Conservation (phyloP, 2,329 filamentous ascomycete genomes). For the Trichophaea hybrida region DNA sequence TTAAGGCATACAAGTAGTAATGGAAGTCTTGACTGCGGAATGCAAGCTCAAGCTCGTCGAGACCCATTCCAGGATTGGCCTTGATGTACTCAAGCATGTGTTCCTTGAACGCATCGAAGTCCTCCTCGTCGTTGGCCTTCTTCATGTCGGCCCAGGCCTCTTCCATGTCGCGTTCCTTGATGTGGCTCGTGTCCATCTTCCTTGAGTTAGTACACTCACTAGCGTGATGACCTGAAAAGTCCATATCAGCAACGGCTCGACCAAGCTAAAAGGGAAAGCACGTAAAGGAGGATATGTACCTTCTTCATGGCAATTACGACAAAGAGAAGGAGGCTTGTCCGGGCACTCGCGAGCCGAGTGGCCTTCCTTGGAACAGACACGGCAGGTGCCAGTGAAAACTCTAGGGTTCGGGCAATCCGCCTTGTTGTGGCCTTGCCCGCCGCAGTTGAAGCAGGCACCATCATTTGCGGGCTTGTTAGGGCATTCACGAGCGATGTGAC, state of each 20-base stretch:
- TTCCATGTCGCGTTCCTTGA: conserved; percentile 37
- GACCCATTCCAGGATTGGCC: conserved; percentile 43
- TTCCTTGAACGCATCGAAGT: conserved; percentile 49
- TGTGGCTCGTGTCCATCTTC: conserved; percentile 41
- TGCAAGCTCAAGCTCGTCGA: conserved; percentile 45
- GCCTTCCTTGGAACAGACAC: conserved; percentile 40
- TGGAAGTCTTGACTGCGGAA: conserved; percentile 42
- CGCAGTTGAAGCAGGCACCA: conserved; percentile 47
- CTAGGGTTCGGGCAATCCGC: conserved; percentile 45
- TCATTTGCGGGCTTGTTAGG: conserved; percentile 33
- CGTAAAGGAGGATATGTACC: conserved; percentile 33
- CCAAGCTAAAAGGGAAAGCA: not conserved
- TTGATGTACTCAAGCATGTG: conserved; percentile 44
- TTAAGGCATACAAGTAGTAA: conserved; percentile 48
- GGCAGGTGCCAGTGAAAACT: conserved; percentile 46
- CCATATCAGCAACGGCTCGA: not conserved
- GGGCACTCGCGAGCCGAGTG: conserved; percentile 51
- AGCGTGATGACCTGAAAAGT: conserved; percentile 39
- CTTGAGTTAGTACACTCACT: conserved; percentile 46
- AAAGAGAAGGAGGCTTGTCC: conserved; percentile 41
- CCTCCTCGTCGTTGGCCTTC: conserved; percentile 39
- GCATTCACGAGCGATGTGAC: conserved; percentile 39
- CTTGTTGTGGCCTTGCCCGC: conserved; percentile 42
- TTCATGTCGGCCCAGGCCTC: conserved; percentile 45
- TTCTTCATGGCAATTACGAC: conserved; percentile 47